Evolutionary conservation across 441 rosid genomes (phyloP).

Genomic region (Erodium texanum): DNA sequence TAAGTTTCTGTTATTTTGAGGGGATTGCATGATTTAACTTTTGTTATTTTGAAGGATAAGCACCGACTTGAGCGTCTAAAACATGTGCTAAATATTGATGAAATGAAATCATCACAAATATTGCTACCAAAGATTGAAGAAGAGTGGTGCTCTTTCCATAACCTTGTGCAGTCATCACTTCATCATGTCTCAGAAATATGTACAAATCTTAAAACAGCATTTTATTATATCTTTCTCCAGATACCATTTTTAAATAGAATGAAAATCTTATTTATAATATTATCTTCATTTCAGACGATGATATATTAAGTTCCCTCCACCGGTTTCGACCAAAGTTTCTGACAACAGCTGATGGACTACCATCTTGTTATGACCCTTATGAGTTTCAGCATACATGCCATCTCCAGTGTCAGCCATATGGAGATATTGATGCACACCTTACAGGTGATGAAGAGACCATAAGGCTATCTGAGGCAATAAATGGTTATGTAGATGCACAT

Average conservation of each 20-base stretch:
- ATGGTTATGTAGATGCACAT: too few relatives aligned
- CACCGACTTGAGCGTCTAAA: conserved; percentile 62
- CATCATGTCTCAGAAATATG: conserved; percentile 67
- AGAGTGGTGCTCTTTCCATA: conserved; percentile 84
- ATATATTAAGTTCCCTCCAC: conserved; percentile 52
- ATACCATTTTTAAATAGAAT: not conserved
- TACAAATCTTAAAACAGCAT: conserved; percentile 25
- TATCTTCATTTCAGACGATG: conserved; percentile 59
- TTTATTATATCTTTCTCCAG: too few relatives aligned
- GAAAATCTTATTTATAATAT: conserved; percentile 7
- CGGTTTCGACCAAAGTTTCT: conserved; percentile 61
- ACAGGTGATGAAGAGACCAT: conserved; percentile 33
- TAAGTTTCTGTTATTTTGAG: not conserved
- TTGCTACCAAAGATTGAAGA: conserved; percentile 54
- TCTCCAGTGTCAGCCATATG: conserved; percentile 34
- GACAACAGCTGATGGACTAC: conserved; percentile 30
- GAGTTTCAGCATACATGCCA: conserved; percentile 54
- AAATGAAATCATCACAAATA: conserved; percentile 28
- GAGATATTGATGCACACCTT: conserved; percentile 22
- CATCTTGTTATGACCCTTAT: conserved; percentile 46
- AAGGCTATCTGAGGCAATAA: conserved; percentile 20
- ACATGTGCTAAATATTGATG: conserved; percentile 32
- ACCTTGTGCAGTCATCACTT: conserved; percentile 63
- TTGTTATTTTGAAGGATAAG: conserved; percentile 51
- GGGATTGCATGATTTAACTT: conserved; percentile 10